Base-by-base conservation (phyloP, 2,329 filamentous ascomycete species). In the Aplosporella prunicola region DNA sequence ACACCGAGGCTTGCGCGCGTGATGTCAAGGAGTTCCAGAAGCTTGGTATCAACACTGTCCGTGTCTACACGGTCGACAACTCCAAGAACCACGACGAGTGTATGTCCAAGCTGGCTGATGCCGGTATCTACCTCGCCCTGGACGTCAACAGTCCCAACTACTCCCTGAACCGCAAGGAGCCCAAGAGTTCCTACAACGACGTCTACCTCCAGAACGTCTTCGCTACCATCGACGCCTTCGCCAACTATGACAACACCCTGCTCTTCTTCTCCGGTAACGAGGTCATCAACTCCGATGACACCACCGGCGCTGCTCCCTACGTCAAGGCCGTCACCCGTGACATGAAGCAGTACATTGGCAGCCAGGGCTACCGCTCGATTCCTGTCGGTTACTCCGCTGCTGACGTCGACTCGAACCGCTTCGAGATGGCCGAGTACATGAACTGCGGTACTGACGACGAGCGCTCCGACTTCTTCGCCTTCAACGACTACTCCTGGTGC, bases 41-140 rank as follows among this genome's bases (percentile, higher is more conserved):
- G 48, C 71, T 95, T 34, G 86, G 87, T 32, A 68, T 94, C 64
- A 95, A 95, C 71, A 87, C 86, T 17, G 71, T 95, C 56, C 87
- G 88, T 61, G 82, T 94, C 44, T 95, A 94, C 72, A 86, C 82
- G 11, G 79, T 93, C 48, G 88, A 95, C 69, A 94, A 94, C 72
- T 79, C 78, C 34, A 66, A 70, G 50, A 64, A 80, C 60, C 88
- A 95, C 65, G 79, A 88, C 51, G 72, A 77, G 45, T 95, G 88
- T 70, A 95, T 95, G 88, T 67, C 71, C 43, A 70, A 74, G 30
- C 72, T 94, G 43, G 79, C 77, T 35, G 82, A 82, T 52, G 87
- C 85, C 45, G 84, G 84, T 51, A 94, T 94, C 69, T 94, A 94
- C 69, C 75, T 93, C 36, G 84, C 93, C 24, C 71, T 93, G 35